These are phyloP conservation scores for Colletotrichum tropicale DNA, from an alignment of 2,329 filamentous ascomycete genomes.

Conservation along the genomic window DNA sequence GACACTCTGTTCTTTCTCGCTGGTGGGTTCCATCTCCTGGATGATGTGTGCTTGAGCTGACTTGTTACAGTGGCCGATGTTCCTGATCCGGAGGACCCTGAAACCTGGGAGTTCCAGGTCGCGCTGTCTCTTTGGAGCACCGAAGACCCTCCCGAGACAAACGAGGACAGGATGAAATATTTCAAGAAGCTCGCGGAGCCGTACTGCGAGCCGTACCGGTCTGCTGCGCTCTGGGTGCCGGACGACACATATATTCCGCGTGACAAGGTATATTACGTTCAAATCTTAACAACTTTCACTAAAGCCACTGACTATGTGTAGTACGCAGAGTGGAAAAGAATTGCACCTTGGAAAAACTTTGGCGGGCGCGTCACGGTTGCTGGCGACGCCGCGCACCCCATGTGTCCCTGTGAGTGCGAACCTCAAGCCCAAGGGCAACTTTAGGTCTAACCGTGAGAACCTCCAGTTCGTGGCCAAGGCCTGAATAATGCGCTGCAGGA, in stretches of 20 bases:
- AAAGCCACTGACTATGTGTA: neutral
- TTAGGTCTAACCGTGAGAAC: neutral
- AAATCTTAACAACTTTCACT: neutral
- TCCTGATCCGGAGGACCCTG: neutral
- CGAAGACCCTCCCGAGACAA: neutral
- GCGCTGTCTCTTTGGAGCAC: neutral
- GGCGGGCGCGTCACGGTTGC: neutral
- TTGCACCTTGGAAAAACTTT: neutral
- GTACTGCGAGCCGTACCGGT: neutral
- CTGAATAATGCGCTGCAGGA: neutral
- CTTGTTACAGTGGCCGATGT: neutral
- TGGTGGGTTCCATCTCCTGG: neutral
- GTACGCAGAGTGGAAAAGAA: neutral
- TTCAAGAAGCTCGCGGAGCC: neutral
- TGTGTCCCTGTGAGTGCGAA: neutral
- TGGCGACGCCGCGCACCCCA: neutral
- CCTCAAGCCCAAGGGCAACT: neutral
- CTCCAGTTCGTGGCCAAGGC: neutral
- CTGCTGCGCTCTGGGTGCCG: neutral
- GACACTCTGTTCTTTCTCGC: neutral
- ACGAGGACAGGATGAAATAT: neutral
- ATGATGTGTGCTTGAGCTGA: neutral
- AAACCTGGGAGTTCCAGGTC: neutral
- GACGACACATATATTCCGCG: neutral
- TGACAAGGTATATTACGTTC: accelerated